A percentile compares a stretch with the other conserved stretches of the same genome.
These are phyloP conservation scores for Xylaria curta DNA, from an alignment of 495 filamentous ascomycete genomes.

Conservation along the genomic window DNA sequence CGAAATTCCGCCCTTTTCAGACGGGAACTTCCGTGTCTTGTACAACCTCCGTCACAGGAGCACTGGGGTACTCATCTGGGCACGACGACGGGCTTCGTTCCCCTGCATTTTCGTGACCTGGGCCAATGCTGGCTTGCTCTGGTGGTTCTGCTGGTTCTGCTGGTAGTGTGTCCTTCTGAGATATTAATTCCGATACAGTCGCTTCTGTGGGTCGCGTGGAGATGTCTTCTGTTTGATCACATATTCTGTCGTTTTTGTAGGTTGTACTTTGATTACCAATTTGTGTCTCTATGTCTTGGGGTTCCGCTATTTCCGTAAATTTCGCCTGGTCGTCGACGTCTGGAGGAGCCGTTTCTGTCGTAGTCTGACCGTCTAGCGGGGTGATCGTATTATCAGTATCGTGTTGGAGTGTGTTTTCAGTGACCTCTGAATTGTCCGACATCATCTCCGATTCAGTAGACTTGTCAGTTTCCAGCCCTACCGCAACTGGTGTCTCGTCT, in stretches of 20 bases:
- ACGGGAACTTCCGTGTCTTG: constrained; percentile 4
- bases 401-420: constrained; percentile 4
- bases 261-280: not conserved
- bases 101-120: not conserved
- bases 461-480: constrained; percentile 8
- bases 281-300: constrained; percentile 4
- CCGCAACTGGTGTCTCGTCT: not conserved
- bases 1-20: not conserved
- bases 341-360: not conserved
- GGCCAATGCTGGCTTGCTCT: not conserved
- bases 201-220: constrained; percentile 36
- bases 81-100: not conserved
- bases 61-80: constrained; percentile 30
- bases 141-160: not conserved
- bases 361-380: not conserved
- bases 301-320: not conserved
- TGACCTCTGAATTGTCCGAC: not conserved
- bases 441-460: not conserved
- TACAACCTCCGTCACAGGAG: not conserved
- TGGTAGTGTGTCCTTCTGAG: not conserved
- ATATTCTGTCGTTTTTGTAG: constrained; percentile 31
- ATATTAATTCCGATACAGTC: not conserved
- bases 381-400: not conserved
- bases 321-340: not conserved
- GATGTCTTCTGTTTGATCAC: constrained; percentile 26